Conservation (phyloP, 1,284 basidiomycete genomes). For the Phlebopus sp. region DNA sequence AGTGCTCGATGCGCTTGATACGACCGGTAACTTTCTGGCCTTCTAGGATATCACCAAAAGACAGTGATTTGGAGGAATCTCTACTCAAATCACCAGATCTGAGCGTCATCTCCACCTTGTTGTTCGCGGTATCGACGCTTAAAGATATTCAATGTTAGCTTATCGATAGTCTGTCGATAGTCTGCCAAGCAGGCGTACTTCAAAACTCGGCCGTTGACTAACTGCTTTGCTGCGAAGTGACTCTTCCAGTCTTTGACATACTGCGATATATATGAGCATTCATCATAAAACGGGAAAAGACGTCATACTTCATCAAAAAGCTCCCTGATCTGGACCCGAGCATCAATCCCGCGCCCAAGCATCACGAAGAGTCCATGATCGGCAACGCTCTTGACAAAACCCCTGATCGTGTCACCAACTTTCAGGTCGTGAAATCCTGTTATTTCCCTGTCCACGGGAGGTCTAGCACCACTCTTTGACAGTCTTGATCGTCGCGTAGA, state of each 20-base stretch:
- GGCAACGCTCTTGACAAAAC: conserved; percentile 86
- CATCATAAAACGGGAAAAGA: conserved; percentile 3
- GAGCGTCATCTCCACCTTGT: conserved; percentile 88
- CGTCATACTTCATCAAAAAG: conserved; percentile 80
- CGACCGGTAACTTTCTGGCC: conserved; percentile 76
- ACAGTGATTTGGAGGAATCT: conserved; percentile 39
- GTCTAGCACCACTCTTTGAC: conserved; percentile 45
- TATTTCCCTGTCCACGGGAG: conserved; percentile 71
- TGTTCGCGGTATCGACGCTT: conserved; percentile 66
- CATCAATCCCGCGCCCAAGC: conserved; percentile 80
- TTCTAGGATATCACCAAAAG: conserved; percentile 59
- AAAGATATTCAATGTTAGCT: conserved; percentile 13
- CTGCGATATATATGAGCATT: conserved; percentile 39
- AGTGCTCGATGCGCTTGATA: conserved; percentile 80
- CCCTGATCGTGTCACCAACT: conserved; percentile 73
- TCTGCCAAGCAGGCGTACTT: conserved; percentile 45
- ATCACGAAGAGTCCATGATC: conserved; percentile 91
- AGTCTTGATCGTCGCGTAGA: conserved; percentile 78
- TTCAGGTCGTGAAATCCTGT: conserved; percentile 63
- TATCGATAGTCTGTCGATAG: no score
- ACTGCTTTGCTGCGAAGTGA: conserved; percentile 76
- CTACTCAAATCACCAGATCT: conserved; percentile 56
- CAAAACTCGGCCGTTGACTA: conserved; percentile 84
- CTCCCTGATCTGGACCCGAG: conserved; percentile 91
- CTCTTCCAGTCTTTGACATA: conserved; percentile 95